phyloP scores from a whole-genome alignment of 768 basidiomycete species.

The Pseudohyphozyma bogoriensis region DNA sequence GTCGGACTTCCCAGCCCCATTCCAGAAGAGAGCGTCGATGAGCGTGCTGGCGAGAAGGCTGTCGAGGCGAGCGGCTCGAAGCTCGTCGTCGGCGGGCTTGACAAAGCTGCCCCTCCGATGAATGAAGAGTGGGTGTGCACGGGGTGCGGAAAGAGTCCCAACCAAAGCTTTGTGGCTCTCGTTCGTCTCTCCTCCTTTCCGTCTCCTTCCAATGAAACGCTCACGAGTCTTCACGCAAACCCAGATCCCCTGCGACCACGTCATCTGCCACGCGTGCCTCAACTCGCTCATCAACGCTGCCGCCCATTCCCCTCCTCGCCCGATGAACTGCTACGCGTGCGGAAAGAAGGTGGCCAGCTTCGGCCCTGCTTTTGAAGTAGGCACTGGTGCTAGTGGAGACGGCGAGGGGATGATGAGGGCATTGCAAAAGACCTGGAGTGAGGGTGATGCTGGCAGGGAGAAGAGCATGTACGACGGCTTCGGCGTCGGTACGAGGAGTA shows the following conservation, averaged over 20 bases:
- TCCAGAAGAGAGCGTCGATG: neutral
- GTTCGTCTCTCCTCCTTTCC: neutral
- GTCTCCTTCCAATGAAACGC: neutral
- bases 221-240: neutral
- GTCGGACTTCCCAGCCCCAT: neutral
- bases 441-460: too few species aligned
- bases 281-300: slow-evolving; percentile 24
- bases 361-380: neutral
- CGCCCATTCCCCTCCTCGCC: slow-evolving; percentile 27
- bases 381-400: neutral
- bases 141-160: slow-evolving; percentile 3
- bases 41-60: neutral
- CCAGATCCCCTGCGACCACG: slow-evolving; percentile 12
- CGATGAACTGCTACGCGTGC: slow-evolving; percentile 16
- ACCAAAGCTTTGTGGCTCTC: slow-evolving; percentile 13
- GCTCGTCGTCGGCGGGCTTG: neutral
- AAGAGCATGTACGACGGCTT: too few species aligned
- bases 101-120: too few species aligned
- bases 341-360: neutral
- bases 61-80: neutral
- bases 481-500: too few species aligned
- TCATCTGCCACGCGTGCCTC: slow-evolving; percentile 22
- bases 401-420: neutral
- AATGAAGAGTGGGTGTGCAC: slow-evolving; percentile 1
- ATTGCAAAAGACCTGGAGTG: neutral